Percentiles rank a stretch among this genome's conserved stretches.
Evolutionary conservation across 768 basidiomycete species (phyloP).

Genomic region (Ephemerocybe angulata): DNA sequence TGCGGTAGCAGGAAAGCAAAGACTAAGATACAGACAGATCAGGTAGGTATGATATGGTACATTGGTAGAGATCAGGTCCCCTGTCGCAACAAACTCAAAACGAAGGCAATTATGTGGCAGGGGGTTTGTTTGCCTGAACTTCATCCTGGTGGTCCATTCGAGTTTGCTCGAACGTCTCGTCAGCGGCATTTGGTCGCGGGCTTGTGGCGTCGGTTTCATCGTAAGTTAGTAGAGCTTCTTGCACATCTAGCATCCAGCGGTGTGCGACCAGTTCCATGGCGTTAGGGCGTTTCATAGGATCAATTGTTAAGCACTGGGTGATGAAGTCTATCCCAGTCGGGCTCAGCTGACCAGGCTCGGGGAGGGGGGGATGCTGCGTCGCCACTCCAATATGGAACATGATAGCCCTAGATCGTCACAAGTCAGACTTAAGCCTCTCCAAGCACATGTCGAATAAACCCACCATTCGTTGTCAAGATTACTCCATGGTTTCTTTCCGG

Average conservation of each 20-base stretch:
- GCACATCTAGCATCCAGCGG: slow-evolving; percentile 85
- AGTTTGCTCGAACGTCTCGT: slow-evolving; percentile 51
- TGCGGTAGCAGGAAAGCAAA: too few species aligned
- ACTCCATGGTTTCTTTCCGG: slow-evolving; percentile 97
- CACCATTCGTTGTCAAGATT: slow-evolving; percentile 99
- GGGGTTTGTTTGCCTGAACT: slow-evolving; percentile 49
- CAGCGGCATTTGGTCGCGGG: slow-evolving; percentile 35
- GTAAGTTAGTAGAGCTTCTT: slow-evolving; percentile 64
- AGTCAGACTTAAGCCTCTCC: neutral
- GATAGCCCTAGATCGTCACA: slow-evolving; percentile 71
- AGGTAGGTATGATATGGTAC: neutral
- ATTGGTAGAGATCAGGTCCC: neutral
- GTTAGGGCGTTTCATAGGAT: slow-evolving; percentile 77
- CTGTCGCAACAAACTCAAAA: slow-evolving; percentile 23
- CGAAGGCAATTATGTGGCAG: slow-evolving; percentile 49
- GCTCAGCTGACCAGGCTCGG: slow-evolving; percentile 86
- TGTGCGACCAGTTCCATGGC: slow-evolving; percentile 84
- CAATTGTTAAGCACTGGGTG: slow-evolving; percentile 85
- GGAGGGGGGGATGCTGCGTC: slow-evolving; percentile 92
- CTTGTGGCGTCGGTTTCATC: slow-evolving; percentile 57
- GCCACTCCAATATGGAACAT: slow-evolving; percentile 99
- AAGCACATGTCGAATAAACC: slow-evolving; percentile 16
- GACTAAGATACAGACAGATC: slow-evolving; percentile 39
- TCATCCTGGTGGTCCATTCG: slow-evolving; percentile 58
- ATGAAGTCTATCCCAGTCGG: slow-evolving; percentile 91